These are phyloP conservation scores for Aspergillus quadricinctus DNA, from an alignment of 2,329 filamentous ascomycete species.

Conservation along the genomic window DNA sequence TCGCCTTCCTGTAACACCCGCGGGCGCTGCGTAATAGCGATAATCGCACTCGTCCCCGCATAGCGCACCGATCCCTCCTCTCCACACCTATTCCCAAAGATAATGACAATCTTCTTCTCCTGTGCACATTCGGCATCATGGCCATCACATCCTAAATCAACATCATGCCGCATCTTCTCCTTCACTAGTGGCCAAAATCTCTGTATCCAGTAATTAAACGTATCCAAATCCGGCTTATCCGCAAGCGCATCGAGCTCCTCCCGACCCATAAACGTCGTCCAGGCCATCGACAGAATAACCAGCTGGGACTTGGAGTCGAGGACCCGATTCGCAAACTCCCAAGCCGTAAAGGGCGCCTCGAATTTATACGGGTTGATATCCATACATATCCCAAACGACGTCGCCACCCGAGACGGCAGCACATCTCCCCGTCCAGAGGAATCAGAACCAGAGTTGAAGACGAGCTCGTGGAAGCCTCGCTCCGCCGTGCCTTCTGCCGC, in stretches of 20 bases:
- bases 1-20: conserved; percentile 13
- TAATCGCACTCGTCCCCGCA: conserved; percentile 46
- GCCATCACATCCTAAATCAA: conserved; percentile 20
- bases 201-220: conserved; percentile 60
- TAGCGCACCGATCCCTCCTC: conserved; percentile 43
- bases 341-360: conserved; percentile 53
- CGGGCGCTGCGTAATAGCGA: conserved; percentile 34
- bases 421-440: too few relatives aligned
- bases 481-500: conserved; percentile 48
- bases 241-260: conserved; percentile 45
- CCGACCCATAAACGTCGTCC: conserved; percentile 51
- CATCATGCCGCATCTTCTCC: conserved; percentile 24
- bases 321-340: conserved; percentile 58
- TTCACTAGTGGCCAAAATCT: conserved; percentile 52
- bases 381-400: conserved; percentile 49
- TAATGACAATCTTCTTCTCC: conserved; percentile 38
- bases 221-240: conserved; percentile 52
- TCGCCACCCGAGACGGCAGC: conserved; percentile 27
- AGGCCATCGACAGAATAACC: conserved; percentile 61
- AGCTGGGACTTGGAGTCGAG: conserved; percentile 46
- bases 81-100: conserved; percentile 46
- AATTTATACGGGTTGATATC: conserved; percentile 62
- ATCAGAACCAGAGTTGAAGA: conserved; percentile 7
- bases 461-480: conserved; percentile 27
- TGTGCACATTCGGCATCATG: conserved; percentile 6